Evolutionary conservation across 768 basidiomycete species (phyloP).

Genomic region (Punctularia strigosozonata): DNA sequence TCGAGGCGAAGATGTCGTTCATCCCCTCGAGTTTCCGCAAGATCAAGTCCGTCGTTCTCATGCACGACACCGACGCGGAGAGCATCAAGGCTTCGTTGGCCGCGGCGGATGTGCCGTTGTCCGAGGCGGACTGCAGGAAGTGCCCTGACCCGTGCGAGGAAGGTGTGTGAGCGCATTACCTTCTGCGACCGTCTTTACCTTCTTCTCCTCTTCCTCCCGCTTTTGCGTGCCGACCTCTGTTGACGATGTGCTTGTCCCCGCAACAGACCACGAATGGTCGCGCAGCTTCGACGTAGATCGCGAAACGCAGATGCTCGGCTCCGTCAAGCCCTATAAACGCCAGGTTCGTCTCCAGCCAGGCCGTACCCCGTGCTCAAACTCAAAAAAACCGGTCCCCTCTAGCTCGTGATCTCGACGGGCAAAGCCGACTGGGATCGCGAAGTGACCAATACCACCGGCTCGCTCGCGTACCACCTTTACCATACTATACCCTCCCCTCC

Average conservation of each 20-base stretch:
- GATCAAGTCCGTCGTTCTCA: slow-evolving; percentile 14
- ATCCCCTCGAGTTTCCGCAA: slow-evolving; percentile 15
- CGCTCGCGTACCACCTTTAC: slow-evolving; percentile 61
- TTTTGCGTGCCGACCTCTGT: too few species aligned
- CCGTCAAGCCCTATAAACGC: slow-evolving; percentile 72
- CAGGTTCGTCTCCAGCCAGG: slow-evolving; percentile 37
- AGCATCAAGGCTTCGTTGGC: slow-evolving; percentile 38
- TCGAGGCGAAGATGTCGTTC: too few species aligned
- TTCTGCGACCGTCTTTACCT: too few species aligned
- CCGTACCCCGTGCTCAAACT: background rate
- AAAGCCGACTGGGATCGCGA: slow-evolving; percentile 81
- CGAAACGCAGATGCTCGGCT: slow-evolving; percentile 75
- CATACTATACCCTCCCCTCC: too few species aligned
- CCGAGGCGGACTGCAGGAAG: slow-evolving; percentile 53
- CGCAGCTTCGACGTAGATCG: slow-evolving; percentile 66
- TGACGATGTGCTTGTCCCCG: too few species aligned
- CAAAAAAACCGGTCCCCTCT: background rate
- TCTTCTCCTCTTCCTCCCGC: too few species aligned
- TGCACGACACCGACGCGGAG: slow-evolving; percentile 21
- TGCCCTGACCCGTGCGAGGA: slow-evolving; percentile 74
- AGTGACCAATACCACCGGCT: slow-evolving; percentile 57
- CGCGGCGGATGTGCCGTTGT: slow-evolving; percentile 50
- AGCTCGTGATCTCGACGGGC: slow-evolving; percentile 87
- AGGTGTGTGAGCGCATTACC: too few species aligned
- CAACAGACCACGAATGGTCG: slow-evolving; percentile 70